Evolutionary conservation across 352 stramenopile genomes (phyloP).

Genomic region (Phytophthora capsici): DNA sequence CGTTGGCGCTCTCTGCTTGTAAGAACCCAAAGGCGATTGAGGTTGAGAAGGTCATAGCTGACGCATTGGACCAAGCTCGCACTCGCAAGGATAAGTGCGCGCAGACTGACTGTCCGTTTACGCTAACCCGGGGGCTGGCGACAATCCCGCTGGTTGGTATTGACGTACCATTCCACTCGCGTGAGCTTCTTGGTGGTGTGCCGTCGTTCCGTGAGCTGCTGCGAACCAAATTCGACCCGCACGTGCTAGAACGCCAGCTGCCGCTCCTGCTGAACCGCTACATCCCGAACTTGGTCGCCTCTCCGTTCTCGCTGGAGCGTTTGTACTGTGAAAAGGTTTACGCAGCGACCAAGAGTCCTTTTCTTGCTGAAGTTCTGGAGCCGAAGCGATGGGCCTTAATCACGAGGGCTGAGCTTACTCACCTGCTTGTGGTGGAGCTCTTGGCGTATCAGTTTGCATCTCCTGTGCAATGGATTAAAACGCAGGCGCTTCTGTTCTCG

Average conservation of each 20-base stretch:
- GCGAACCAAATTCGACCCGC: conserved; percentile 69
- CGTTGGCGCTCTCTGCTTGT: conserved; percentile 58
- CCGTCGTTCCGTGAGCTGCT: conserved; percentile 82
- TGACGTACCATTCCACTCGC: conserved; percentile 91
- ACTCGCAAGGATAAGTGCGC: conserved; percentile 66
- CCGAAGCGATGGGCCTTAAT: conserved; percentile 73
- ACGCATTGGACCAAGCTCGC: conserved; percentile 63
- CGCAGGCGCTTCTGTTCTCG: conserved; percentile 79
- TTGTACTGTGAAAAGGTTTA: conserved; percentile 81
- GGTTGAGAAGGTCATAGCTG: conserved; percentile 62
- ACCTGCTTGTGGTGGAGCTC: conserved; percentile 85
- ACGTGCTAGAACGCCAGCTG: conserved; percentile 73
- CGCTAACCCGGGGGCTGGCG: conserved; percentile 60
- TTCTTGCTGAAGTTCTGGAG: conserved; percentile 67
- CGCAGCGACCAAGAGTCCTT: conserved; percentile 73
- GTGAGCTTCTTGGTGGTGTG: conserved; percentile 79
- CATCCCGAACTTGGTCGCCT: conserved; percentile 87
- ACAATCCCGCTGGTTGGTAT: conserved; percentile 90
- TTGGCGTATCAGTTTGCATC: conserved; percentile 91
- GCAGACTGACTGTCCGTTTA: conserved; percentile 61
- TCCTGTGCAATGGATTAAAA: conserved; percentile 91
- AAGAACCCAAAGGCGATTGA: conserved; percentile 60
- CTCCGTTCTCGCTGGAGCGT: conserved; percentile 77
- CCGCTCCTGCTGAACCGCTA: conserved; percentile 78
- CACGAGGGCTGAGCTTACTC: conserved; percentile 67